These are phyloP conservation scores for Colletotrichum paranaense DNA, from an alignment of 2,329 filamentous ascomycete species.

Conservation along the genomic window DNA sequence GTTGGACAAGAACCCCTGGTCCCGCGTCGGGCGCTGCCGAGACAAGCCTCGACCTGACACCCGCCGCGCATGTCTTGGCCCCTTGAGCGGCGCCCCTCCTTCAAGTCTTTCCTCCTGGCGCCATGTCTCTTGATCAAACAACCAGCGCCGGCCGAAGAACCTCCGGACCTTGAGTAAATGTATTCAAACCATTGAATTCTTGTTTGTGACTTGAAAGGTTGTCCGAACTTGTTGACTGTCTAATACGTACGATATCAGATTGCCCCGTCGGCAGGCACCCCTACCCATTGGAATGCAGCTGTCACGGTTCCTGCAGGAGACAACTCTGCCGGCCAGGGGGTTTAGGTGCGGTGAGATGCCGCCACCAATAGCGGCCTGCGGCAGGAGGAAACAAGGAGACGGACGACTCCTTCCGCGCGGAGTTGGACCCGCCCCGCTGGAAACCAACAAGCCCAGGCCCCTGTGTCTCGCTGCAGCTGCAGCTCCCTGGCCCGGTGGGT, in stretches of 20 bases:
- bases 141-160: neutral
- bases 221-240: neutral
- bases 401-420: neutral
- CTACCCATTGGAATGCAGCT: neutral
- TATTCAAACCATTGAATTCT: neutral
- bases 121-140: neutral
- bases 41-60: neutral
- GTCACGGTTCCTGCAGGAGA: neutral
- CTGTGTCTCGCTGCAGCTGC: constrained; percentile 8
- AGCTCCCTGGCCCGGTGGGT: neutral
- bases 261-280: neutral
- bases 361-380: constrained; percentile 1
- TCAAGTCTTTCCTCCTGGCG: neutral
- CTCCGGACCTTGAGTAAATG: no score
- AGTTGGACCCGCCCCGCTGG: constrained; percentile 4
- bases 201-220: neutral
- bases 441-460: neutral
- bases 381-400: neutral
- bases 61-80: neutral
- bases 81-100: no score
- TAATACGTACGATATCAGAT: neutral
- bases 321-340: neutral
- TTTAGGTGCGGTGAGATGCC: neutral
- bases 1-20: neutral
- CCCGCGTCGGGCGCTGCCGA: constrained; percentile 8